phyloP scores from a whole-genome alignment of 805 yeast genomes.

The Cyberlindnera euphorbiae region DNA sequence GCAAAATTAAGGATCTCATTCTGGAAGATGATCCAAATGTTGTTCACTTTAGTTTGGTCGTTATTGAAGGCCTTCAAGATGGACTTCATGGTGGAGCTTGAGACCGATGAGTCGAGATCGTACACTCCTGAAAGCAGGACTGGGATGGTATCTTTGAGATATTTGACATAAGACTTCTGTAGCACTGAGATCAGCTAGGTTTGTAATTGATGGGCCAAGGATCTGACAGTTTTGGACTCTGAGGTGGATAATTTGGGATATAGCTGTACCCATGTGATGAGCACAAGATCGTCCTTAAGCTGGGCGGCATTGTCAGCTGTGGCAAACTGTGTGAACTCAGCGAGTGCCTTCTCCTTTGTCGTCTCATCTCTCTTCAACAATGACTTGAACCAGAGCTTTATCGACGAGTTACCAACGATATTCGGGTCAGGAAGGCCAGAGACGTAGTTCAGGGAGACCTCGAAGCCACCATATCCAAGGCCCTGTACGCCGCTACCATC shows the following conservation, averaged over 20 bases:
- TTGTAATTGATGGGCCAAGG: slow-evolving; percentile 60
- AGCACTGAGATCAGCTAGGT: slow-evolving; percentile 44
- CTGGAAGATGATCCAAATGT: slow-evolving; percentile 57
- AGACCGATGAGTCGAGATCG: slow-evolving; percentile 64
- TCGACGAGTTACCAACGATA: slow-evolving; percentile 38
- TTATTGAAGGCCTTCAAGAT: slow-evolving; percentile 53
- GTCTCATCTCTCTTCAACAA: slow-evolving; percentile 72
- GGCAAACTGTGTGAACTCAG: slow-evolving; percentile 42
- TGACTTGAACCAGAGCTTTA: slow-evolving; percentile 68
- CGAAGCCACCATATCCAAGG: slow-evolving; percentile 39
- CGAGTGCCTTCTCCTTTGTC: slow-evolving; percentile 79
- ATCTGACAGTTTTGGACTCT: slow-evolving; percentile 60
- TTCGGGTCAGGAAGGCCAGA: slow-evolving; percentile 75
- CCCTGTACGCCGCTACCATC: slow-evolving; percentile 22
- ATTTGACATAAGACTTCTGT: slow-evolving; percentile 56
- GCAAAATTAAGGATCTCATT: slow-evolving; percentile 52
- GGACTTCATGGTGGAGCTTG: slow-evolving; percentile 42
- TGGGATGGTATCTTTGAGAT: slow-evolving; percentile 68
- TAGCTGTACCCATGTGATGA: slow-evolving; percentile 71
- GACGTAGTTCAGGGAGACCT: slow-evolving; percentile 67
- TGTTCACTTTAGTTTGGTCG: slow-evolving; percentile 46
- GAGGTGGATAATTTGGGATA: slow-evolving; percentile 78
- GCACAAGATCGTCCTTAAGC: slow-evolving; percentile 47
- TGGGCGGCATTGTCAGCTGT: slow-evolving; percentile 17
- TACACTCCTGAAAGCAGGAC: slow-evolving; percentile 66